phyloP scores from a whole-genome alignment of 306 rosid species.

The Vigna unguiculata region DNA sequence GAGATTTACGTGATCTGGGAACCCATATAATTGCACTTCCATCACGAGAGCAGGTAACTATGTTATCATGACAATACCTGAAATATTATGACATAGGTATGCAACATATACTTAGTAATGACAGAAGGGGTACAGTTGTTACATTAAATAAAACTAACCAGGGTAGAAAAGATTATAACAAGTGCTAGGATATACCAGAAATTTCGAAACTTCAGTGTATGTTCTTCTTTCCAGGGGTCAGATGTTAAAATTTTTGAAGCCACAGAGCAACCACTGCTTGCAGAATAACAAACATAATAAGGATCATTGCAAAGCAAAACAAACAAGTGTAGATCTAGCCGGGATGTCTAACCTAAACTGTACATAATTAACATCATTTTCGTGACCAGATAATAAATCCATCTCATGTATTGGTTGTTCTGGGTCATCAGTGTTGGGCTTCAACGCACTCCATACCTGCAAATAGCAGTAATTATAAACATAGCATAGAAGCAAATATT shows the following conservation, averaged over 20 bases:
- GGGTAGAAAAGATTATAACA: constrained; percentile 34
- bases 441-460: constrained; percentile 90
- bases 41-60: constrained; percentile 95
- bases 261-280: constrained; percentile 83
- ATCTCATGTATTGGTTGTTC: constrained; percentile 78
- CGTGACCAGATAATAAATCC: constrained; percentile 90
- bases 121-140: constrained; percentile 4
- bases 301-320: constrained; percentile 22
- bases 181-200: constrained; percentile 60
- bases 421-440: constrained; percentile 61
- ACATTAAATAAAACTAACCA: constrained; percentile 36
- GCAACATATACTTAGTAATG: constrained; percentile 39
- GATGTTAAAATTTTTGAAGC: constrained; percentile 67
- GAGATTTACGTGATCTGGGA: constrained; percentile 88
- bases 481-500: constrained; percentile 43
- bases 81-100: constrained; percentile 42
- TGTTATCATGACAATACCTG: constrained; percentile 92
- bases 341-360: constrained; percentile 78
- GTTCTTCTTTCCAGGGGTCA: constrained; percentile 77
- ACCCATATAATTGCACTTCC: constrained; percentile 98
- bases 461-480: constrained; percentile 40
- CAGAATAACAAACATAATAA: constrained; percentile 42
- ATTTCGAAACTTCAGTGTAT: constrained; percentile 68
- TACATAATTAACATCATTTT: constrained; percentile 90
- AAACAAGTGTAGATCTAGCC: constrained; percentile 26